Conservation (phyloP, 192 early-diverging fungal genomes). For the Podila verticillata region DNA sequence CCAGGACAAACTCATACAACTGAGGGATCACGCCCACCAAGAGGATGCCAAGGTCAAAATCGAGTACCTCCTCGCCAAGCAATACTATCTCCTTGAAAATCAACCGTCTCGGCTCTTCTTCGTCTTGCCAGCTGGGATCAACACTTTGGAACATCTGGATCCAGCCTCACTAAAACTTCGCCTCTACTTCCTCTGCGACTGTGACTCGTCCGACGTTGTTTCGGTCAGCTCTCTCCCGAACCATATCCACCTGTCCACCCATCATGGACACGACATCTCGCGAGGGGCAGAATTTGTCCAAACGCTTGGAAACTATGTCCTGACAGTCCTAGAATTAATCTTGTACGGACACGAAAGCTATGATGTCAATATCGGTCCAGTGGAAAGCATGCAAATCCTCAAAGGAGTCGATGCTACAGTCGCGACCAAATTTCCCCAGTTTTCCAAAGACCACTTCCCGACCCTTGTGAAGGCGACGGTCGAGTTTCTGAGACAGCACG, state of each 20-base stretch:
- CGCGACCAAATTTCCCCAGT: not conserved
- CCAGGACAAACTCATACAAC: not conserved
- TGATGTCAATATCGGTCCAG: not conserved
- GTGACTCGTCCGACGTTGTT: too few species aligned
- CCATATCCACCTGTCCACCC: not conserved
- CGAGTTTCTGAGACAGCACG: not conserved
- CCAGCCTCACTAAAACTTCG: not conserved
- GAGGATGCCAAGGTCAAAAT: not conserved
- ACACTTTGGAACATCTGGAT: not conserved
- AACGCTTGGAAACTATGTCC: not conserved
- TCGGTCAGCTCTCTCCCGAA: not conserved
- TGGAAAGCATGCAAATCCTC: not conserved
- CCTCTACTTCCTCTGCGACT: not conserved
- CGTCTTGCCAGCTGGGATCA: not conserved
- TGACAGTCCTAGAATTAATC: not conserved
- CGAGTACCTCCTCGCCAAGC: not conserved
- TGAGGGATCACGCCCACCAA: not conserved
- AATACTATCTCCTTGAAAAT: not conserved
- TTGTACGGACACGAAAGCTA: not conserved
- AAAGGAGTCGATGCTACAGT: not conserved
- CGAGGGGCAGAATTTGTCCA: not conserved
- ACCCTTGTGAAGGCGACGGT: not conserved
- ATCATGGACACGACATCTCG: not conserved
- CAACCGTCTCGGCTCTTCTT: not conserved
- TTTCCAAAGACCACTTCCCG: not conserved